These are phyloP conservation scores for Pseudogymnoascus sp. DNA, from an alignment of 2,329 filamentous ascomycete genomes.

Conservation along the genomic window DNA sequence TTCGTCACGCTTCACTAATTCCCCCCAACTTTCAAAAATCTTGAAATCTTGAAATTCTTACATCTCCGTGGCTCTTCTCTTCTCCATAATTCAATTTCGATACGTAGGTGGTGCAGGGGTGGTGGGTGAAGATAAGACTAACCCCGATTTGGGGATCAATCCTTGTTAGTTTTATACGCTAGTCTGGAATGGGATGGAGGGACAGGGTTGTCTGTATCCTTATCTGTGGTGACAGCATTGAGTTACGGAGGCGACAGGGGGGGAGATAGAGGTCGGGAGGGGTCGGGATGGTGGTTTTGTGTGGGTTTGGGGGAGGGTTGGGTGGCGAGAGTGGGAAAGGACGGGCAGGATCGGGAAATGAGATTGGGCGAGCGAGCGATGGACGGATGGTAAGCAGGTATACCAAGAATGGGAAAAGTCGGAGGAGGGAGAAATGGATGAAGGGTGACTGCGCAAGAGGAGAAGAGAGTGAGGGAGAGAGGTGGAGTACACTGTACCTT, in stretches of 20 bases:
- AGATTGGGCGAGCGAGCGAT: too few species aligned
- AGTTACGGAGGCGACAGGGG: neutral
- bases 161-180: neutral
- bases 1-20: too few species aligned
- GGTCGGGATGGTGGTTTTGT: neutral
- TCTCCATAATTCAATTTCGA: too few species aligned
- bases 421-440: too few species aligned
- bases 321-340: neutral
- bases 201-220: neutral
- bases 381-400: too few species aligned
- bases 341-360: neutral
- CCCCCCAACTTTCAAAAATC: too few species aligned
- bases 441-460: neutral
- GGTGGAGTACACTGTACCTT: neutral
- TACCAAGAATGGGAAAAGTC: too few species aligned
- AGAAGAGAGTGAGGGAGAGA: neutral
- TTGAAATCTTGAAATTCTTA: too few species aligned
- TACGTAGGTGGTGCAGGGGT: too few species aligned
- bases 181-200: neutral
- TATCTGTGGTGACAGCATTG: neutral
- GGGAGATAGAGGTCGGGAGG: neutral
- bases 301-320: too few species aligned
- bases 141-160: neutral
- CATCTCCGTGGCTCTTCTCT: too few species aligned
- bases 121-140: neutral